These are phyloP conservation scores for Alternaria triticimaculans DNA, from an alignment of 2,329 filamentous ascomycete species.

Conservation along the genomic window DNA sequence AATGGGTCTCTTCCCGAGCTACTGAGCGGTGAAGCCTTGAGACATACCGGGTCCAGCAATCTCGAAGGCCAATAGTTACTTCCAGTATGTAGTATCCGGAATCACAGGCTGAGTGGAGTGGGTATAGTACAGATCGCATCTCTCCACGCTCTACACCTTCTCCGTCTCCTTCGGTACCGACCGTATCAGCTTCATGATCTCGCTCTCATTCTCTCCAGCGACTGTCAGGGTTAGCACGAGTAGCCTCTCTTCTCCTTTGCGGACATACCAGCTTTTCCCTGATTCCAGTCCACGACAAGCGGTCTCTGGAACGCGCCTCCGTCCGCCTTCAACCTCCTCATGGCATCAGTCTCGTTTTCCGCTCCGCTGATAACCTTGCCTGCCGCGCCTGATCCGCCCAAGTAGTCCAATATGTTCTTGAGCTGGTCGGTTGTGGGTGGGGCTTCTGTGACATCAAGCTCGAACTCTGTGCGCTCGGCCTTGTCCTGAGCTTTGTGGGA, in stretches of 20 bases:
- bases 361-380: conserved; percentile 77
- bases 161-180: conserved; percentile 56
- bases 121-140: conserved; percentile 9
- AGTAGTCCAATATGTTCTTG: conserved; percentile 82
- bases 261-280: conserved; percentile 73
- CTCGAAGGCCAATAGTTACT: not conserved
- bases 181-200: conserved; percentile 83
- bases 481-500: conserved; percentile 68
- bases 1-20: not conserved
- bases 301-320: conserved; percentile 74
- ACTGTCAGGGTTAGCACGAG: conserved; percentile 50
- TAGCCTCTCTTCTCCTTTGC: not conserved
- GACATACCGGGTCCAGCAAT: not conserved
- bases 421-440: conserved; percentile 83
- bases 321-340: conserved; percentile 78
- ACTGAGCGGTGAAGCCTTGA: conserved; percentile 6
- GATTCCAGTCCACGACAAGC: conserved; percentile 94
- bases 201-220: conserved; percentile 80
- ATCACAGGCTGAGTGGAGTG: not conserved
- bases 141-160: conserved; percentile 21
- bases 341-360: conserved; percentile 73
- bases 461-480: conserved; percentile 72
- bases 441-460: conserved; percentile 82
- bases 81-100: not conserved
- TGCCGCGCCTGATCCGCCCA: conserved; percentile 64